phyloP scores from a whole-genome alignment of 345 rosid genomes.

The Anacardium occidentale region DNA sequence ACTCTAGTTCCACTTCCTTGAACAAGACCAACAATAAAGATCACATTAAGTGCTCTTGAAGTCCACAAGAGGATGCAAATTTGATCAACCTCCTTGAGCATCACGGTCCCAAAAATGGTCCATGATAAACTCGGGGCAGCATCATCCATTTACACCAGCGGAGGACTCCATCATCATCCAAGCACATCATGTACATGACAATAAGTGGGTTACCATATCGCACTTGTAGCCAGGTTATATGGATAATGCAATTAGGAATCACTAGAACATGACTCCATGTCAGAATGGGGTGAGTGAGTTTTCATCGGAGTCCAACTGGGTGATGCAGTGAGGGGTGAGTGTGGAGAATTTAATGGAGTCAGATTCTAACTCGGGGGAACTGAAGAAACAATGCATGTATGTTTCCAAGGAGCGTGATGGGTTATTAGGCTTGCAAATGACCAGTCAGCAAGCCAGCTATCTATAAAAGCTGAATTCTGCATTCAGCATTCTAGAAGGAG shows the following conservation, averaged over 20 bases:
- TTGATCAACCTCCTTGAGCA: slow-evolving; percentile 46
- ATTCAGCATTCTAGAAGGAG: no score
- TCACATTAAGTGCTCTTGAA: slow-evolving; percentile 61
- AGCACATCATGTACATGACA: slow-evolving; percentile 56
- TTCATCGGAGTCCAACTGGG: slow-evolving; percentile 40
- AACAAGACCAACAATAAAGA: slow-evolving; percentile 12
- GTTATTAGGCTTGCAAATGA: no score
- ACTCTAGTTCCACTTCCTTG: slow-evolving; percentile 8
- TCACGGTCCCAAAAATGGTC: slow-evolving; percentile 77
- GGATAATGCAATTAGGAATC: slow-evolving; percentile 67
- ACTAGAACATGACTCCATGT: slow-evolving; percentile 64
- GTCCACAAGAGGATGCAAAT: slow-evolving; percentile 55
- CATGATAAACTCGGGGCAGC: slow-evolving; percentile 58
- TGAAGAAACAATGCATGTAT: slow-evolving; percentile 34
- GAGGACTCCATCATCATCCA: slow-evolving; percentile 53
- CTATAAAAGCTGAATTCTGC: no score
- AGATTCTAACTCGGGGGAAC: slow-evolving; percentile 25
- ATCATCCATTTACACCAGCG: slow-evolving; percentile 55
- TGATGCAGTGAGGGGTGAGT: slow-evolving; percentile 18
- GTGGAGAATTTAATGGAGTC: slow-evolving; percentile 20
- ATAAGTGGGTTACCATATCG: slow-evolving; percentile 72
- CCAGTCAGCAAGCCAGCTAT: no score
- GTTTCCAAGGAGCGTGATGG: slow-evolving; percentile 19
- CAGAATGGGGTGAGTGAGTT: slow-evolving; percentile 28
- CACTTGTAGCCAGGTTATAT: slow-evolving; percentile 63